A percentile compares a stretch with the other conserved stretches of the same genome.
These are phyloP conservation scores for Blastobotrys capitulatus DNA, from an alignment of 1,139 yeast species.

Conservation along the genomic window DNA sequence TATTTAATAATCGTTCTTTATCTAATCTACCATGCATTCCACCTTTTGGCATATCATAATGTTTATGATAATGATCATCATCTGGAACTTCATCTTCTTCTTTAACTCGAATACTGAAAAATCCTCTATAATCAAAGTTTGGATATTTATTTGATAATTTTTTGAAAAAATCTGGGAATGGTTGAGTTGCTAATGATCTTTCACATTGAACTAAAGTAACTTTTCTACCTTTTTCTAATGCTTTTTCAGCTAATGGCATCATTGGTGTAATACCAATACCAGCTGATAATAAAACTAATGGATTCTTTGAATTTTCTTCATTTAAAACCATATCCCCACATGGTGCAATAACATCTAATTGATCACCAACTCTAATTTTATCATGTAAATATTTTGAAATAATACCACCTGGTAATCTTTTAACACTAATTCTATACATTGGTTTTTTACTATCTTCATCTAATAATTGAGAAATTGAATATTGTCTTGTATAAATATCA, in stretches of 20 bases:
- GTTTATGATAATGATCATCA: constrained; percentile 8
- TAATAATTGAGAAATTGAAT: constrained; percentile 42
- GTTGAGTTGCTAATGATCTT: constrained; percentile 18
- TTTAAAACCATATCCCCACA: constrained; percentile 48
- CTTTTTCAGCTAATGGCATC: constrained; percentile 45
- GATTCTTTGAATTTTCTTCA: constrained; percentile 29
- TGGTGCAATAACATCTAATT: constrained; percentile 52
- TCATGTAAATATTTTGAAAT: constrained; percentile 53
- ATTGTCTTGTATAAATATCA: constrained; percentile 42
- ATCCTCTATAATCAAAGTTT: constrained; percentile 18
- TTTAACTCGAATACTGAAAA: constrained; percentile 15
- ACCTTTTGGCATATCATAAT: constrained; percentile 8
- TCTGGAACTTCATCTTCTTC: constrained; percentile 8
- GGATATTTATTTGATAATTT: constrained; percentile 15
- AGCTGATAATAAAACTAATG: constrained; percentile 48
- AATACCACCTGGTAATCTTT: constrained; percentile 42
- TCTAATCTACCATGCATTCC: constrained; percentile 16
- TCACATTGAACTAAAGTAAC: constrained; percentile 25
- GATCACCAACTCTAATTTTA: constrained; percentile 45
- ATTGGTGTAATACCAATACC: constrained; percentile 71
- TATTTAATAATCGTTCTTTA: constrained; percentile 17
- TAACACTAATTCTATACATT: constrained; percentile 50
- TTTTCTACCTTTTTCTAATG: constrained; percentile 20
- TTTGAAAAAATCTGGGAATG: constrained; percentile 19
- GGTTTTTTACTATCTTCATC: constrained; percentile 27